Evolutionary conservation across 352 stramenopile genomes (phyloP).

Genomic region (Pythium rishiriense): DNA sequence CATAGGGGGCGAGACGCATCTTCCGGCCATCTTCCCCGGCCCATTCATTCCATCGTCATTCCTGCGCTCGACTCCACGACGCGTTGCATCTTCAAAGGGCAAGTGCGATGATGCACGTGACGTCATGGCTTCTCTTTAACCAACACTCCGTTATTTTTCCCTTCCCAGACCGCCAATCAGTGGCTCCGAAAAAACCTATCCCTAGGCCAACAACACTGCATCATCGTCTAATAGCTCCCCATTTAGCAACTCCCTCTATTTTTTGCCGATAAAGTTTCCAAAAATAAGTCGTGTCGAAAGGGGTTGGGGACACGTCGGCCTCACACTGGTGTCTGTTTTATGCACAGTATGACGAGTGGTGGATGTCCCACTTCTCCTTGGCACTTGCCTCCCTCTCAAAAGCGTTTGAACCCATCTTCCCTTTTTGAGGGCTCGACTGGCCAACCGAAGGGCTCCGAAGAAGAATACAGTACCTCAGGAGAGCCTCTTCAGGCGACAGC

Average conservation of each 20-base stretch:
- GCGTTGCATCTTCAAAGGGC: slow-evolving; percentile 2
- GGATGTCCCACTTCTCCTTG: slow-evolving; percentile 6
- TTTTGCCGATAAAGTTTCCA: background rate
- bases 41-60: slow-evolving; percentile 1
- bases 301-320: background rate
- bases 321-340: background rate
- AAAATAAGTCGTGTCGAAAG: background rate
- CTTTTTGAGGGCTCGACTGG: background rate
- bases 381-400: slow-evolving; percentile 31
- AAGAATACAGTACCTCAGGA: background rate
- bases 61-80: background rate
- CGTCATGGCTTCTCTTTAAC: slow-evolving; percentile 16
- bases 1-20: background rate
- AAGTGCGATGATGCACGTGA: slow-evolving; percentile 20
- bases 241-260: background rate
- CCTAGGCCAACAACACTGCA: background rate
- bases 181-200: background rate
- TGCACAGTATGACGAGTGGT: slow-evolving; percentile 6
- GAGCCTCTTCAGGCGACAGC: no score
- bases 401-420: slow-evolving; percentile 17
- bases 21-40: background rate
- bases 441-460: background rate
- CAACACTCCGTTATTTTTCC: slow-evolving; percentile 6
- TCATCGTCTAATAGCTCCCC: background rate
- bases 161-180: slow-evolving; percentile 20